Base-by-base conservation (phyloP, 2,329 filamentous ascomycete species). In the Thielaviopsis cerberus region DNA sequence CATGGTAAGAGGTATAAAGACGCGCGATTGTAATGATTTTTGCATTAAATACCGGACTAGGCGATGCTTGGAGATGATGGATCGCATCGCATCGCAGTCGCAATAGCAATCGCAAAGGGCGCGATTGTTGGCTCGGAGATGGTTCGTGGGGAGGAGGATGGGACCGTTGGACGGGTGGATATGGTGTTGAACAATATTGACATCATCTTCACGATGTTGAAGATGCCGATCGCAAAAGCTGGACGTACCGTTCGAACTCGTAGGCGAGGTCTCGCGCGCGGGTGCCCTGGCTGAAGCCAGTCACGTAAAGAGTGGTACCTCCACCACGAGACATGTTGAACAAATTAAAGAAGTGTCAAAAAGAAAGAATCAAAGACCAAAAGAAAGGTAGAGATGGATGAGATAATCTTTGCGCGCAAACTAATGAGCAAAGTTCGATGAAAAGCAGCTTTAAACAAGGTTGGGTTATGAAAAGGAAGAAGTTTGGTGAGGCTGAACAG, bases 191-290 rank as follows among this genome's bases (percentile, higher is more conserved):
- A 58, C 27, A 24, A 55, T 17, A 55, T 58, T 52, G 52, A 54
- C 25, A 51, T 54, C 57, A 55, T 55, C 51, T 53, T 57, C 56
- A 48, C 34, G 30, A 53, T 7, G 51, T 3, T 55, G 41, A 54
- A 58, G 55, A 57, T 53, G 27, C 34, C 55, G 48, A 57, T 52
- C 24, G 30, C 30, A 34, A 37, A 48, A 30, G 57, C 23, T 55
- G 56, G 79, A 94, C 90, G 82, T 95, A 96, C 88, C 91, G 89
- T 90, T 97, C 91, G 86, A 97, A 97, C 80, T 97, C 91, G 86
- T 94, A 96, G 78, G 91, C 89, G 73, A 97, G 87, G 79, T 98
- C 90, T 82, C 92, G 88, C 73, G 92, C 89, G 78, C 92, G 88
- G 73, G 91, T 96, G 73, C 91, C 89, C 75, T 95, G 89, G 81